Conservation (phyloP, 805 yeast species). For the Candida yuanshanica region DNA sequence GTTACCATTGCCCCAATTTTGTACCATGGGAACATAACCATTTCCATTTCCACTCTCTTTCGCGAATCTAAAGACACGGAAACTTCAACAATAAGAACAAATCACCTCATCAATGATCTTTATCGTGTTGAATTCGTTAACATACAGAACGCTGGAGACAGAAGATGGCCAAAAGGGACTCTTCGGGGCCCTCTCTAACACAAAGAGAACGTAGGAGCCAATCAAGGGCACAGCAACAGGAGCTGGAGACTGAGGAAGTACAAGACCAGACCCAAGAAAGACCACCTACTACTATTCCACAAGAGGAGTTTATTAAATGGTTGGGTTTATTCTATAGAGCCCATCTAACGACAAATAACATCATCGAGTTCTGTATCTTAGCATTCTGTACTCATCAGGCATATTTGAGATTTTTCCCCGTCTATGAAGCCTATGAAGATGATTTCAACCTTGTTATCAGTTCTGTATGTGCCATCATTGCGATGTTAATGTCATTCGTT, state of each 20-base stretch:
- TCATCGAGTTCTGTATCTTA: constrained; percentile 23
- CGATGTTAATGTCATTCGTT: constrained; percentile 19
- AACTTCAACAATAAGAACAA: too few relatives aligned
- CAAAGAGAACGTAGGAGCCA: constrained; percentile 19
- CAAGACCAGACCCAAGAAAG: constrained; percentile 2
- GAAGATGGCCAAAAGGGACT: constrained; percentile 8
- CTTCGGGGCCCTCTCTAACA: constrained; percentile 14
- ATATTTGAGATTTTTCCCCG: constrained; percentile 11
- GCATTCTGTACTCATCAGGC: constrained; percentile 21
- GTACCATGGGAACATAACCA: too few relatives aligned
- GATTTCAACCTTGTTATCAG: constrained; percentile 20
- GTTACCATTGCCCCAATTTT: too few relatives aligned
- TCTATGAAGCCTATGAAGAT: constrained; percentile 5
- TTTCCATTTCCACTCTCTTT: too few relatives aligned
- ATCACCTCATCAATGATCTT: too few relatives aligned
- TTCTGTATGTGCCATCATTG: constrained; percentile 19
- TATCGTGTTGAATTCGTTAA: too few relatives aligned
- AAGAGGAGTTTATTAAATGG: constrained; percentile 18
- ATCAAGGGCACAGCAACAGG: constrained; percentile 1
- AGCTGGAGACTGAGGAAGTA: constrained; percentile 3
- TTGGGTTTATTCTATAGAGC: constrained; percentile 11
- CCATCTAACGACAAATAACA: constrained; percentile 18
- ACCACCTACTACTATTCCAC: constrained; percentile 14
- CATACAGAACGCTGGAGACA: too few relatives aligned
- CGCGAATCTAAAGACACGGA: too few relatives aligned